Evolutionary conservation across 108 stramenopile genomes (phyloP).

Genomic region (Seminavis robusta): DNA sequence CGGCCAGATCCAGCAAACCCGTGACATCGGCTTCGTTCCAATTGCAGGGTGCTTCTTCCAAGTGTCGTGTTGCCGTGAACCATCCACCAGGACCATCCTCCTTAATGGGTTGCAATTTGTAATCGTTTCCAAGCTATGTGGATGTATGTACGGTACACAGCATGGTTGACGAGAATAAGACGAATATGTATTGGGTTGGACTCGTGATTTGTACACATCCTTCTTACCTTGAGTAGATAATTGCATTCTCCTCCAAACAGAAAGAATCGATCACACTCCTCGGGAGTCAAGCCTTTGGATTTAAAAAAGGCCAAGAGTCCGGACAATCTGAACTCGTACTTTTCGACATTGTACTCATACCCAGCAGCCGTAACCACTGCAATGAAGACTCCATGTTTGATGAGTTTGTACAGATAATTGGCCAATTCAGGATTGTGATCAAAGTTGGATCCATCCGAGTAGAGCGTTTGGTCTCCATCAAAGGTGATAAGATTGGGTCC

Average conservation of each 20-base stretch:
- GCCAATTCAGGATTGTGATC: constrained; percentile 81
- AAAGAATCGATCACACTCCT: constrained; percentile 82
- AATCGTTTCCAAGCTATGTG: constrained; percentile 61
- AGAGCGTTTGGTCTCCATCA: constrained; percentile 93
- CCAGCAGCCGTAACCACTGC: constrained; percentile 94
- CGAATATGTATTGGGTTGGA: background rate
- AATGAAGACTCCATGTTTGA: constrained; percentile 79
- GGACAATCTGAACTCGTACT: constrained; percentile 82
- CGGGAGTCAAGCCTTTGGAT: constrained; percentile 43
- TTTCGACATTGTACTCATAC: constrained; percentile 83
- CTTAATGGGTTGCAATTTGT: constrained; percentile 65
- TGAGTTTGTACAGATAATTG: constrained; percentile 60
- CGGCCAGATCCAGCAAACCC: constrained; percentile 67
- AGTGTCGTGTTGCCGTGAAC: constrained; percentile 72
- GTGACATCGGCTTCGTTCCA: constrained; percentile 72
- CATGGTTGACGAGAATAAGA: background rate
- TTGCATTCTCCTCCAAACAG: constrained; percentile 95
- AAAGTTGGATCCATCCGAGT: constrained; percentile 89
- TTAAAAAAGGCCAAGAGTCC: constrained; percentile 82
- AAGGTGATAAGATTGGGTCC: constrained; percentile 85
- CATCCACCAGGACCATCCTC: constrained; percentile 86
- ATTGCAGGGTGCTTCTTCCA: constrained; percentile 71
- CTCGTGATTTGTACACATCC: background rate
- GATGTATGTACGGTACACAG: background rate
- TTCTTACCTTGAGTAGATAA: constrained; percentile 61